Evolutionary conservation across 345 rosid species (phyloP), one percentile per base, ranked within the genome.

Genomic region (Trapa incisa): DNA sequence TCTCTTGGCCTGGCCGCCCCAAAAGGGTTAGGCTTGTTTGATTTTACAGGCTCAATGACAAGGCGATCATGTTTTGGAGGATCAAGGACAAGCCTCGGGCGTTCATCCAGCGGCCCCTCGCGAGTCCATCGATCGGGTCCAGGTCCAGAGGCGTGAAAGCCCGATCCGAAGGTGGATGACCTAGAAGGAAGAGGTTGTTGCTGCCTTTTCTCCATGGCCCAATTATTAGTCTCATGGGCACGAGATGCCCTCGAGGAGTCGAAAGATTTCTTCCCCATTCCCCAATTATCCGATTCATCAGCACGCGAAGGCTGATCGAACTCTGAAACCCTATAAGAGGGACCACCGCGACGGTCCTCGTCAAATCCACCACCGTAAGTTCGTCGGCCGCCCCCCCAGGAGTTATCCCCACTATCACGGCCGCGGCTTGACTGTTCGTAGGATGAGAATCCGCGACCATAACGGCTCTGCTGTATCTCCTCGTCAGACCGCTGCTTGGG

Each of bases 1-100:
- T 94, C 99, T 72, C 97, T 83, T 0, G 99, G 99, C 80, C 92
- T 85, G 0, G 99, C 99, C 36, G 78, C 88, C 1, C 99, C 99
- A 72, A 94, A 94, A 0, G 96, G 99, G 72, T 73, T 94, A 22
- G 95, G 67, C 85, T 75, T 87, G 70, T 79, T 83, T 36, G 89
- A 70, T 74, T 81, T 91, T 77, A 57, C 81, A 29, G 74, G 36
- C 35, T 87, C 92, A 65, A 22, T 81, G 60, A 39, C 82, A 68
- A 61, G 81, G 0, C 70, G 35, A 66, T 83, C 89, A 54, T 65
- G 82, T 54, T 82, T 86, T 5, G 84, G 82, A 13, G 96, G 89
- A 73, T 87, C 85, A 74, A 94, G 78, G 38, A 84, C 81, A 78
- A 94, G 71, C 67, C 77, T 87, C 16, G 84, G 87, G 39, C 99